Conservation (phyloP, 1,284 basidiomycete species). For the Trametes pubescens region DNA sequence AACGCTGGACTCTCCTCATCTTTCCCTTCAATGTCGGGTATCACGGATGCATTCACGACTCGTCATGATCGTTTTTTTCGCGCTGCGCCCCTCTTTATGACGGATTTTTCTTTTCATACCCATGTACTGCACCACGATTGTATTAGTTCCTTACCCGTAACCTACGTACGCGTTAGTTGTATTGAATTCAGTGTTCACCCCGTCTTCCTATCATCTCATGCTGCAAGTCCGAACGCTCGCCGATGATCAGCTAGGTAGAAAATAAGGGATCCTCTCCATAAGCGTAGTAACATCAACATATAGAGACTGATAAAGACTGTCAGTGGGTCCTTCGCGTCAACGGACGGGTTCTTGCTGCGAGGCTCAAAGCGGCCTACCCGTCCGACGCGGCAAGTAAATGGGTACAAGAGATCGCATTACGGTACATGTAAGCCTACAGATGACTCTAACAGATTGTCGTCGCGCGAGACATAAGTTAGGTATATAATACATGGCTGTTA, state of each 20-base stretch:
- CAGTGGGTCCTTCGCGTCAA: no score
- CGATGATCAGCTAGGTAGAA: no score
- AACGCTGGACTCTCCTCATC: not conserved
- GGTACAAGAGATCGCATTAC: constrained; percentile 21
- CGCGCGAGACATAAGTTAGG: constrained; percentile 33
- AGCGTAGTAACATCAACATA: no score
- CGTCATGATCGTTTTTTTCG: not conserved
- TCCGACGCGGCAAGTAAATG: not conserved
- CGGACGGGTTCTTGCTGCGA: no score
- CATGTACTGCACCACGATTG: not conserved
- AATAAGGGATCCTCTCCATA: no score
- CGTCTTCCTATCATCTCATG: not conserved
- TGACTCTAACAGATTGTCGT: constrained; percentile 30
- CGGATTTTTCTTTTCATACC: constrained; percentile 9
- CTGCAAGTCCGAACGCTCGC: no score
- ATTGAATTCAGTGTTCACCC: not conserved
- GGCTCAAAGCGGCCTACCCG: no score
- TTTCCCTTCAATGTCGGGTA: not conserved
- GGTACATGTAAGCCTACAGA: constrained; percentile 34
- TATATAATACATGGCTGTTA: constrained; percentile 35
- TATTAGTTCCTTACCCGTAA: not conserved
- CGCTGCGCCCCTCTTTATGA: not conserved
- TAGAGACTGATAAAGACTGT: no score
- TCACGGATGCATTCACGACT: not conserved
- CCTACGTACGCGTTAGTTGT: constrained; percentile 9